Evolutionary conservation across 2,329 filamentous ascomycete species (phyloP), one percentile per base, ranked within the genome.

Genomic region (Chrysosporium keratinophilum): DNA sequence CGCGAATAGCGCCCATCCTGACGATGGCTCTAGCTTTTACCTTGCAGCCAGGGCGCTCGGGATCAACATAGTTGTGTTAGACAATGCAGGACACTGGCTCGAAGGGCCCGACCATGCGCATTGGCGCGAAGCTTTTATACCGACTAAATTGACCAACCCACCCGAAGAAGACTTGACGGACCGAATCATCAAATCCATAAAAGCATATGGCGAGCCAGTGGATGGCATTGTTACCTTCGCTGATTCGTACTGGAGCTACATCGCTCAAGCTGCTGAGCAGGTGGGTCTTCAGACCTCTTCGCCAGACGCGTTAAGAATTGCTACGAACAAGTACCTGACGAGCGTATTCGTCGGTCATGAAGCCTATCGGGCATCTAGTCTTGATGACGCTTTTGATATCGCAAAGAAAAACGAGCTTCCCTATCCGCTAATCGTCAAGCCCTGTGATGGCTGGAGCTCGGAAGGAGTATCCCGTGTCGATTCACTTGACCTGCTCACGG

Each of bases 41-140:
- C 15, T 44, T 31, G 62, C 65, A 6, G 69, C 68, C 10, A 47
- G 50, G 17, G 67, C 67, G 1, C 61, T 73, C 1, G 68, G 67
- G 2, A 67, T 74, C 35, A 56, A 59, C 0, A 42, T 74, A 1
- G 64, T 73, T 20, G 60, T 73, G 3, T 33, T 72, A 14, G 71
- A 72, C 53, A 53, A 63, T 11, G 57, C 63, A 0, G 69, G 67
- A 3, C 69, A 74, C 57, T 74, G 69, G 69, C 60, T 73, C 12
- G 58, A 70, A 56, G 58, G 60, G 11, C 7, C n/a, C 9, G 50
- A 55, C 17, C 40, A 35, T 15, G 35, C 53, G n/a, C 50, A 64
- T 50, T 59, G 64, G 17, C 61, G 68, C 1, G 45, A 43, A 14
- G 39, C 33, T 5, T 54, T 49, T 23, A 44, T 53, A 11, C 39